Evolutionary conservation across 352 stramenopile species (phyloP).

Genomic region (Phytophthora crassamura): DNA sequence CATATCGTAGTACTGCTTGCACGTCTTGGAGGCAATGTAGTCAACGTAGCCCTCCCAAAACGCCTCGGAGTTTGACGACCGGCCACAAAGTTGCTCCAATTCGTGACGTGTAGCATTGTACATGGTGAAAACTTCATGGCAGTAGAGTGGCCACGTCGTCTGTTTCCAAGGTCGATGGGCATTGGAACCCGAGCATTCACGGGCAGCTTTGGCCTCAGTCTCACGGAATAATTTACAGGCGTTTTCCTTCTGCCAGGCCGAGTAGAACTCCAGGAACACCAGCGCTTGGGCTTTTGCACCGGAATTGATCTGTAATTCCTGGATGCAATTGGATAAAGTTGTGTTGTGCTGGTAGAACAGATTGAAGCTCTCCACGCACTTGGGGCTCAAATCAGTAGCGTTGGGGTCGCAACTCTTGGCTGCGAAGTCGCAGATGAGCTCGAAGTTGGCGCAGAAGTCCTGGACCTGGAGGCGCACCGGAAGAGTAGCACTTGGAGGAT

Average conservation of each 20-base stretch:
- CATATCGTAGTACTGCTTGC: too few species aligned
- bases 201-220: too few species aligned
- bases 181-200: conserved; percentile 46
- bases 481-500: not conserved
- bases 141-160: conserved; percentile 60
- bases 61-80: too few species aligned
- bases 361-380: too few species aligned
- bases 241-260: conserved; percentile 51
- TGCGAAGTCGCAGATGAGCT: too few species aligned
- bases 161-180: conserved; percentile 56
- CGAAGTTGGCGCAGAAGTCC: conserved; percentile 50
- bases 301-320: conserved; percentile 13
- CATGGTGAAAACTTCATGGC: conserved; percentile 59
- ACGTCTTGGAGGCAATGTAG: too few species aligned
- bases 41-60: too few species aligned
- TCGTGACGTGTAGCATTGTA: conserved; percentile 55
- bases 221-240: conserved; percentile 62
- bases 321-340: conserved; percentile 50
- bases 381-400: too few species aligned
- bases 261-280: conserved; percentile 55
- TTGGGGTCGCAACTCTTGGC: too few species aligned
- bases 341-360: conserved; percentile 42
- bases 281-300: conserved; percentile 19
- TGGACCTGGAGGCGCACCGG: conserved; percentile 9
- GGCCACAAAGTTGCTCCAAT: conserved; percentile 50